These are phyloP conservation scores for Cytauxzoon felis DNA, from an alignment of 169 alveolate species.

Conservation along the genomic window DNA sequence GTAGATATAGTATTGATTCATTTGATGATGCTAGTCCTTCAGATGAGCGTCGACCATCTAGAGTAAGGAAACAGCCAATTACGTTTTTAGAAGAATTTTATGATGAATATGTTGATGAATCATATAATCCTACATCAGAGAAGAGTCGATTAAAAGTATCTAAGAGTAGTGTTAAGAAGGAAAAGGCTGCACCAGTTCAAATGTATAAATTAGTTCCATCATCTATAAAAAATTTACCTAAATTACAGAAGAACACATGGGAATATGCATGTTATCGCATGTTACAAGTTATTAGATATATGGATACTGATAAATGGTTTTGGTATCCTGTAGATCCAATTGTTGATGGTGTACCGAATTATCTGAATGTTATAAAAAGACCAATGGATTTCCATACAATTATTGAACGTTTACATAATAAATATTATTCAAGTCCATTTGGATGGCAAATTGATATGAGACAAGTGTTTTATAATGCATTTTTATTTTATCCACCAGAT, in stretches of 20 bases:
- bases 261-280: conserved; percentile 59
- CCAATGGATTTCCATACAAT: conserved; percentile 64
- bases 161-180: conserved; percentile 4
- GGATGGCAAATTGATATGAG: conserved; percentile 87
- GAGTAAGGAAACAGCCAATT: conserved; percentile 51
- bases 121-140: conserved; percentile 13
- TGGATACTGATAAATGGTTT: conserved; percentile 65
- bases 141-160: conserved; percentile 9
- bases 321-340: conserved; percentile 66
- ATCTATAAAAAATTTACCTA: conserved; percentile 44
- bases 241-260: conserved; percentile 58
- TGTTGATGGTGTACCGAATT: conserved; percentile 64
- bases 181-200: conserved; percentile 8
- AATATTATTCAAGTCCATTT: conserved; percentile 81
- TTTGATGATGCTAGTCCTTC: conserved; percentile 15
- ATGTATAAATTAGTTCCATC: conserved; percentile 49
- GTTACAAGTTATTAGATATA: conserved; percentile 43
- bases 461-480: conserved; percentile 84
- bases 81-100: conserved; percentile 50
- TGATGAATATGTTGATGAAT: conserved; percentile 25
- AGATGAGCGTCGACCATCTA: conserved; percentile 40
- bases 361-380: conserved; percentile 25
- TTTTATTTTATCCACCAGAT: conserved; percentile 67
- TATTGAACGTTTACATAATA: conserved; percentile 54
- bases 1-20: conserved; percentile 4